Evolutionary conservation across 345 rosid species (phyloP), one percentile per base, ranked within the genome.

Genomic region (Salix dunnii): DNA sequence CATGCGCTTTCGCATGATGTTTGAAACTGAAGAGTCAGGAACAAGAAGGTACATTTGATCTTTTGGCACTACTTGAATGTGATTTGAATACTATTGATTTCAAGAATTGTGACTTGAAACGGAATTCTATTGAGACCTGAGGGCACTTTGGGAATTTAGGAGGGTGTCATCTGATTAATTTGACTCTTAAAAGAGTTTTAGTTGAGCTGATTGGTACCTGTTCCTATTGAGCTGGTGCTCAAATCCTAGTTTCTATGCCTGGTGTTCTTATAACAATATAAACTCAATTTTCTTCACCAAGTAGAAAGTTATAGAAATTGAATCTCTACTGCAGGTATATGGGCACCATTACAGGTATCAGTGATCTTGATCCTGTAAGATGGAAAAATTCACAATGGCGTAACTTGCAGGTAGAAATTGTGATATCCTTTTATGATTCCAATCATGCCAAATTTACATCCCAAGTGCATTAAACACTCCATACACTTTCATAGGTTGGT

Each of bases 341-440:
- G 99, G 99, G 99, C 38, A 96, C 99, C 67, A 81, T 96, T 72
- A 96, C 94, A 0, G 96, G 97, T 67, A 84, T 91, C 66, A 87
- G 88, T 73, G 99, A 96, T 85, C 85, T 96, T 68, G 99, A 94
- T 81, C 89, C 98, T 33, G 81, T 90, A 43, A 81, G 99, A 81
- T 96, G 98, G 99, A 94, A 92, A 84, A 88, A 87, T 79, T 96
- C 99, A 7, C 98, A 94, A 72, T 96, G 99, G 99, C 90, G 98
- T 58, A 92, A 92, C 80, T 84, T 96, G 82, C 98, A 92, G 93
- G 98, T 92, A 80, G 10, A 30, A 21, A 51, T 31, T 63, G 43
- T 66, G 18, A 25, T 25, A 6, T 58, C 13, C 20, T 21, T 60
- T 30, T 7, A 73, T n/a, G 12, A 7, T 38, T 28, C 36, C 2